Percentiles rank a stretch among this genome's conserved stretches.
Evolutionary conservation across 768 basidiomycete genomes (phyloP).

Genomic region (Cubamyces sp.): DNA sequence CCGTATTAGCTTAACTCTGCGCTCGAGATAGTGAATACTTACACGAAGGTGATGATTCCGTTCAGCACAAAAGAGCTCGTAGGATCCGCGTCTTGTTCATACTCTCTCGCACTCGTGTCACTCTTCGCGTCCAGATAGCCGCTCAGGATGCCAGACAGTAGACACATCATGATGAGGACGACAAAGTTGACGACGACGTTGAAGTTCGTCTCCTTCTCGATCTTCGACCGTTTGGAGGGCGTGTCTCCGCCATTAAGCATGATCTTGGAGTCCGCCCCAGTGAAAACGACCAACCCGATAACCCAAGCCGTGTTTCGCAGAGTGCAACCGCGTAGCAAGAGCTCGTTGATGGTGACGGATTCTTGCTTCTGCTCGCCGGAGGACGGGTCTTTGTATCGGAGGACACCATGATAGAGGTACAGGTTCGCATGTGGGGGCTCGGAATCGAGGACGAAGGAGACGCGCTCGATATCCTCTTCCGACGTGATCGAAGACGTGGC

Average conservation of each 20-base stretch:
- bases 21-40: conserved; percentile 38
- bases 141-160: conserved; percentile 72
- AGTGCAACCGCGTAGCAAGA: conserved; percentile 89
- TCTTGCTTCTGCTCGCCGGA: conserved; percentile 61
- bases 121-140: conserved; percentile 66
- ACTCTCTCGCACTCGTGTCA: conserved; percentile 71
- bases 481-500: conserved; percentile 76
- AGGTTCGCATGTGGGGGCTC: conserved; percentile 94
- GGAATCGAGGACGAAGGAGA: conserved; percentile 86
- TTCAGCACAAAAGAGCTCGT: conserved; percentile 67
- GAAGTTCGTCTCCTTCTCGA: conserved; percentile 98
- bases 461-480: conserved; percentile 90
- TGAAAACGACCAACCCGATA: conserved; percentile 92
- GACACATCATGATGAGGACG: conserved; percentile 76
- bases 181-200: conserved; percentile 95
- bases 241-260: conserved; percentile 92
- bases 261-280: conserved; percentile 91
- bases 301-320: conserved; percentile 92
- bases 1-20: background rate
- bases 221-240: conserved; percentile 96
- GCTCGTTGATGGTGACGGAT: conserved; percentile 86
- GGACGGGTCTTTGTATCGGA: conserved; percentile 67
- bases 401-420: conserved; percentile 86
- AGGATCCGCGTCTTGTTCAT: conserved; percentile 68
- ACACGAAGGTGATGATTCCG: conserved; percentile 90